Evolutionary conservation across 257 asterid species (phyloP), one percentile per base, ranked within the genome.

Genomic region (Echites panduratus): DNA sequence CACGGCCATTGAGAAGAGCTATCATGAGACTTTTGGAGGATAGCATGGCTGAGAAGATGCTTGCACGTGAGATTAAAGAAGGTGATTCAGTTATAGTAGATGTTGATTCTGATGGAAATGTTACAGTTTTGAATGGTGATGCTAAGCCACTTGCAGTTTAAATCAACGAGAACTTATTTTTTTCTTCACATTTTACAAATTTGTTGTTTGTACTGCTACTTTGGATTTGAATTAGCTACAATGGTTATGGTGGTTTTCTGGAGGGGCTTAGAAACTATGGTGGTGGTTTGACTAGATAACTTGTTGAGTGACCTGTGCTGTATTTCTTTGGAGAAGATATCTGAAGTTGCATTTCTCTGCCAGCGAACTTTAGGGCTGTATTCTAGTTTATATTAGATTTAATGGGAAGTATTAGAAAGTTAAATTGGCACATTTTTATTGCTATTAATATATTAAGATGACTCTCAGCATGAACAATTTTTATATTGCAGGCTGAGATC

Each of bases 11-110:
- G 14, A 81, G 82, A 80, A 81, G 96, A 70, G 91, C 89, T 0
- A 82, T 89, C 6, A 80, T 84, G 70, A 83, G 90, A 68, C 77
- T 89, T 50, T 41, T 89, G 56, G 95, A 89, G 78, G 95, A 89
- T 54, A 85, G 86, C 45, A 38, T 87, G 76, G 90, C 95, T 0
- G 92, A 89, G 74, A 82, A 80, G 75, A 81, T 87, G 68, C 77
- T 84, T 48, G 82, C 84, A 5, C 81, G 89, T 10, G 85, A 77
- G 74, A 76, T 85, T 5, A 82, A 67, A 48, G 79, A 81, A 72
- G 89, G 87, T 0, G 80, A 84, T 40, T 76, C 77, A 0, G 86
- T 84, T 12, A 76, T 57, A 1, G 80, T 89, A 53, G 93, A 84
- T 35, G 93, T 84, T 11, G 89, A 82, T 74, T 84, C 86, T 4